phyloP scores from a whole-genome alignment of 176 grass and related monocot genomes.

The Eragrostis nindensis region DNA sequence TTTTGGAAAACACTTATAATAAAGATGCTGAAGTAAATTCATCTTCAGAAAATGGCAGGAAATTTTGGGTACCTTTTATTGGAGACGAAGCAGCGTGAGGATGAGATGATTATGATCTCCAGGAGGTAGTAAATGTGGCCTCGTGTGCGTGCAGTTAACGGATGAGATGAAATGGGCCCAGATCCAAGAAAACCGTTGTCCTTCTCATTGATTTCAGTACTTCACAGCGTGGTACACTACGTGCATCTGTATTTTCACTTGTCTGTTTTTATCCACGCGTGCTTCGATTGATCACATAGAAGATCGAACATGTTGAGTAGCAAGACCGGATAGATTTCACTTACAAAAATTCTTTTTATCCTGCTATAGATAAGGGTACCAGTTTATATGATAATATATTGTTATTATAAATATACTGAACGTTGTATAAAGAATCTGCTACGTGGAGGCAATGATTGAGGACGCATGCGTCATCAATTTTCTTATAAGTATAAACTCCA shows the following conservation, averaged over 20 bases:
- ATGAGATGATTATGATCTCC: constrained; percentile 26
- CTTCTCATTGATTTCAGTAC: constrained; percentile 37
- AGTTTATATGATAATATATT: not conserved
- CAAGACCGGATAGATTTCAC: not conserved
- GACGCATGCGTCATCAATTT: constrained; percentile 21
- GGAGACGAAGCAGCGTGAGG: constrained; percentile 35
- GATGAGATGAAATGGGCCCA: constrained; percentile 33
- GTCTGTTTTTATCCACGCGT: not conserved
- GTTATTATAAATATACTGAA: not conserved
- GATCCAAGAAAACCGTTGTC: constrained; percentile 50
- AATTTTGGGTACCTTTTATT: constrained; percentile 33
- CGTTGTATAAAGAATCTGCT: not conserved
- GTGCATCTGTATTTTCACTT: constrained; percentile 7
- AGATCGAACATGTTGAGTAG: not conserved
- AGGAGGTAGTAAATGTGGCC: constrained; percentile 44
- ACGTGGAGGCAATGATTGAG: constrained; percentile 31
- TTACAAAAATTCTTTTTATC: not conserved
- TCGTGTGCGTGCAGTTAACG: constrained; percentile 56
- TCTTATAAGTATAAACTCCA: not conserved
- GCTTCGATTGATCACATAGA: constrained; percentile 1
- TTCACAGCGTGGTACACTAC: not conserved
- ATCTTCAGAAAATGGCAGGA: not conserved
- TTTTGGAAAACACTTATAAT: not conserved
- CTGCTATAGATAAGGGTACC: not conserved
- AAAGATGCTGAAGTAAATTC: not conserved